Percentiles rank a stretch among this genome's conserved stretches.
Evolutionary conservation across 345 rosid genomes (phyloP).

Genomic region (Eucalyptus cloeziana): DNA sequence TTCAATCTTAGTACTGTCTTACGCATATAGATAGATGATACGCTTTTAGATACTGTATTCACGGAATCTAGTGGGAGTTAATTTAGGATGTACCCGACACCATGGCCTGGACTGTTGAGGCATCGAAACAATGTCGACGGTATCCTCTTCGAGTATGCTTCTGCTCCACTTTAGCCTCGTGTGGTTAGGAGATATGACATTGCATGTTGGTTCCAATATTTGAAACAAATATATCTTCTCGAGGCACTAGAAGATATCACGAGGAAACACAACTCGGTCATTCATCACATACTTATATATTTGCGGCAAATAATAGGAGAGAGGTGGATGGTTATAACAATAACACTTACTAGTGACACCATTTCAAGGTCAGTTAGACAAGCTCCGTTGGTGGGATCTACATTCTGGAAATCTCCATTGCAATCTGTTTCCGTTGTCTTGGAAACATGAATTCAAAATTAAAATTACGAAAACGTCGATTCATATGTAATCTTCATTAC

Average conservation of each 20-base stretch:
- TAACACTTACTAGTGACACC: not conserved
- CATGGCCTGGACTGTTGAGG: not conserved
- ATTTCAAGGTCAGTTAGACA: not conserved
- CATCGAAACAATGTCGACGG: not conserved
- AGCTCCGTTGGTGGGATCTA: not conserved
- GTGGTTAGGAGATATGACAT: not conserved
- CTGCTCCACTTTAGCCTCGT: not conserved
- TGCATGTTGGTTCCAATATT: slow-evolving; percentile 1
- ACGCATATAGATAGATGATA: not conserved
- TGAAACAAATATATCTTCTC: not conserved
- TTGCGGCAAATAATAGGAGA: not conserved
- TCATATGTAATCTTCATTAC: not conserved
- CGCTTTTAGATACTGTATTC: not conserved
- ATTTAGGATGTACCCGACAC: not conserved
- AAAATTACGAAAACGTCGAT: not conserved
- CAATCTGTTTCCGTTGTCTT: not conserved
- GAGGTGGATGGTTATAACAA: not conserved
- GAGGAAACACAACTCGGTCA: not conserved
- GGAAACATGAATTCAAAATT: not conserved
- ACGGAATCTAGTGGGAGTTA: not conserved
- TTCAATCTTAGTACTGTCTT: not conserved
- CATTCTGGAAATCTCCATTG: slow-evolving; percentile 1
- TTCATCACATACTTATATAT: accelerated
- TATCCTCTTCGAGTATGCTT: not conserved
- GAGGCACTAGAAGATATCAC: not conserved